Percentiles rank a stretch among this genome's conserved stretches.
Conservation (phyloP, 2,329 filamentous ascomycete species). For the Fusarium nurragi region DNA sequence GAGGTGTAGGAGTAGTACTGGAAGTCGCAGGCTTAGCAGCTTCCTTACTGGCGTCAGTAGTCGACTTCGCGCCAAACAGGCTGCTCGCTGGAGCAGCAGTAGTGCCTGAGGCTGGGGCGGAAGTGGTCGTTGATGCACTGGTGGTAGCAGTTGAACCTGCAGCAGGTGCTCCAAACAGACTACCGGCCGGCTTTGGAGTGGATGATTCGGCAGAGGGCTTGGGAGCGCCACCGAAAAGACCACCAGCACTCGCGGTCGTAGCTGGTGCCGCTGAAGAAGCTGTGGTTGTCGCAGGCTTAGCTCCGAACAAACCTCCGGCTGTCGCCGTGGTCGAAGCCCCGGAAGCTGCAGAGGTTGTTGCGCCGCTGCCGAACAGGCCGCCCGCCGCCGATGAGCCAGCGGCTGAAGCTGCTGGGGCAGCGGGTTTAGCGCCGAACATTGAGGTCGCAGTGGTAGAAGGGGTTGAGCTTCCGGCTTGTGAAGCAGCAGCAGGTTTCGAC, state of each 20-base stretch:
- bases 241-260: slow-evolving; percentile 39
- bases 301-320: slow-evolving; percentile 48
- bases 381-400: slow-evolving; percentile 50
- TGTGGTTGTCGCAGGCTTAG: slow-evolving; percentile 44
- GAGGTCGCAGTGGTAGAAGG: slow-evolving; percentile 38
- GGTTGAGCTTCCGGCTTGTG: slow-evolving; percentile 37
- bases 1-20: slow-evolving; percentile 49
- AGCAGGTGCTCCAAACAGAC: slow-evolving; percentile 42
- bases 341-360: slow-evolving; percentile 44
- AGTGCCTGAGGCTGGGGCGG: slow-evolving; percentile 44
- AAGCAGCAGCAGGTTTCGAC: slow-evolving; percentile 26
- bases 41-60: slow-evolving; percentile 46
- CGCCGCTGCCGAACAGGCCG: slow-evolving; percentile 49
- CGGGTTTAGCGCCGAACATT: slow-evolving; percentile 56
- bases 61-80: slow-evolving; percentile 50
- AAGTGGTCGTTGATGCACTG: slow-evolving; percentile 33
- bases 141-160: slow-evolving; percentile 41
- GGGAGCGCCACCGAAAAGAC: slow-evolving; percentile 40
- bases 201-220: slow-evolving; percentile 36
- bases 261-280: slow-evolving; percentile 45
- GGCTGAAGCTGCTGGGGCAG: slow-evolving; percentile 47
- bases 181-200: slow-evolving; percentile 37
- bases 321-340: slow-evolving; percentile 45
- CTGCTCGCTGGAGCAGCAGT: slow-evolving; percentile 46
- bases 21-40: slow-evolving; percentile 45